Percentiles rank a stretch among this genome's conserved stretches.
These are phyloP conservation scores for Chrysoporthe cubensis DNA, from an alignment of 2,329 filamentous ascomycete species.

Conservation along the genomic window DNA sequence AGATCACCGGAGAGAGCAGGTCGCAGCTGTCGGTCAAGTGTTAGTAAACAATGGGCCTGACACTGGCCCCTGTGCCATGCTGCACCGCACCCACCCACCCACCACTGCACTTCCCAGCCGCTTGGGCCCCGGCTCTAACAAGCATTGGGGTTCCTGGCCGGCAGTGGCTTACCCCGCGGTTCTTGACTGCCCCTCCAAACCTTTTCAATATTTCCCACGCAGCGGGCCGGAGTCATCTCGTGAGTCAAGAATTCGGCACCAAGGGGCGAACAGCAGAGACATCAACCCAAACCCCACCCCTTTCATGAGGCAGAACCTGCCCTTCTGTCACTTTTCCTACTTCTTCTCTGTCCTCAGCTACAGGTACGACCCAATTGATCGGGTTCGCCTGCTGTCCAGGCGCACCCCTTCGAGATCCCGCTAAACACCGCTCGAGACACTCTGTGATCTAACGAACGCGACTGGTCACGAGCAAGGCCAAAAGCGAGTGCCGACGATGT, in stretches of 20 bases:
- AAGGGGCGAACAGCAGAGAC: conserved; percentile 6
- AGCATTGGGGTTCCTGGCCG: not conserved
- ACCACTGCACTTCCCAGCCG: not conserved
- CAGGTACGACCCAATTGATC: not conserved
- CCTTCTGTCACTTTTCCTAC: not conserved
- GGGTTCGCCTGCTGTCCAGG: not conserved
- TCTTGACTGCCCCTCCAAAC: conserved; percentile 27
- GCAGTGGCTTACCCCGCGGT: conserved; percentile 25
- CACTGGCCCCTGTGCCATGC: not conserved
- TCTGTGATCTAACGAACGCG: not conserved
- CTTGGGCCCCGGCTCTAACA: not conserved
- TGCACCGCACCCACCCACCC: not conserved
- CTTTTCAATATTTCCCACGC: conserved; percentile 15
- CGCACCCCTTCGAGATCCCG: not conserved
- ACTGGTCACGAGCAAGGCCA: not conserved
- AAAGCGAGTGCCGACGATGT: conserved; percentile 41
- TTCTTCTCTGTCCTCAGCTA: not conserved
- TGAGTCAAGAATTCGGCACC: conserved; percentile 25
- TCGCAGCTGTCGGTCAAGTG: conserved; percentile 3
- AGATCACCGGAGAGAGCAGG: conserved; percentile 1
- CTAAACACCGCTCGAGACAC: not conserved
- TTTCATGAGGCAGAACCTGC: not conserved
- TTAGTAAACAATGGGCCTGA: conserved; percentile 13
- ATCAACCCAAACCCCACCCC: not conserved
- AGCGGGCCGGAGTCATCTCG: conserved; percentile 23